Base-by-base conservation (phyloP, 306 rosid species). In the Cucumis cinereus region DNA sequence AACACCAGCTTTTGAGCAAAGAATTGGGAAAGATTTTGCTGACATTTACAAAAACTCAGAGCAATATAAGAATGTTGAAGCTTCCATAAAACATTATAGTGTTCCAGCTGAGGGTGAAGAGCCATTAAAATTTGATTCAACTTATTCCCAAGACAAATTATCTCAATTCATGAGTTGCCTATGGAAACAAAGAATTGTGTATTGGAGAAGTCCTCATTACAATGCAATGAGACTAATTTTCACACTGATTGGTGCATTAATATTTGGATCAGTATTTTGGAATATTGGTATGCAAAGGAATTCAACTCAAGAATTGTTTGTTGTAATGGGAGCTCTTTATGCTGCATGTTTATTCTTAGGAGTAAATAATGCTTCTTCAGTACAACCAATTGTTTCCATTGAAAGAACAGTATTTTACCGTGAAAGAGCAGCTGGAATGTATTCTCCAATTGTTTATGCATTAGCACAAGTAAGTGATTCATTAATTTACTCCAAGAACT, bases 371-470 rank as follows among this genome's bases (percentile, higher is more conserved):
- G 73, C 98, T 73, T 84, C 98, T 77, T 89, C 97, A 26, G 98
- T 93, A 28, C 98, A 93, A 74, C 97, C 98, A 23, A 82, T 93
- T 80, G 88, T 93, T 86, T 93, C 97, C 24, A 93, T 93, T 74
- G 97, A 89, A 85, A 93, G 96, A 82, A 86, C 96, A 28, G 98
- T 93, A 8, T 93, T 93, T 68, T 93, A 93, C 61, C 84, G 96
- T 56, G 96, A 93, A 79, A 90, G 74, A 82, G 95, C 98, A 53
- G 93, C 97, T 41, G 97, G 97, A 83, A 90, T 90, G 97, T 93
- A 88, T 80, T 89, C 97, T 79, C 93, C 98, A 38, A 71, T 90
- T 22, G 85, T 96, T 35, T 89, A 93, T 84, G 96, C 95, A 10
- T 74, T 82, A 16, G 91, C 97, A 71, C 97, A 93, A 88, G 96